Evolutionary conservation across 2,329 filamentous ascomycete species (phyloP).

Genomic region (Cryphonectria nitschkei): DNA sequence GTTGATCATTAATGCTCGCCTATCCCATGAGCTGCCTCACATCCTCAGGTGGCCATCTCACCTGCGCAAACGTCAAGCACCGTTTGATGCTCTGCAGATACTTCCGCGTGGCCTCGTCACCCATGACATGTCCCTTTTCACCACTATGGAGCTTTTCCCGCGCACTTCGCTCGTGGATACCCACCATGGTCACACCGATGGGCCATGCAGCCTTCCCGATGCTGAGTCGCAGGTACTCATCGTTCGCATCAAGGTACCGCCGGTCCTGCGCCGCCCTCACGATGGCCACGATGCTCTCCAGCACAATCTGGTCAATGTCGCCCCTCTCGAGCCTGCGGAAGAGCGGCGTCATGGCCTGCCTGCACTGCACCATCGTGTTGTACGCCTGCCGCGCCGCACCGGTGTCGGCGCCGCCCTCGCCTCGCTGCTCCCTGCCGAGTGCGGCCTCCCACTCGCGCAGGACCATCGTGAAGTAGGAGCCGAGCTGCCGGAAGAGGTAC

Average conservation of each 20-base stretch:
- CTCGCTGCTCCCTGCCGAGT: conserved; percentile 64
- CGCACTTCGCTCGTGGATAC: conserved; percentile 95
- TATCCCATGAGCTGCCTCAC: conserved; percentile 92
- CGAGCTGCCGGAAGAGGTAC: conserved; percentile 84
- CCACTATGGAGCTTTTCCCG: conserved; percentile 92
- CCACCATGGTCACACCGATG: conserved; percentile 99
- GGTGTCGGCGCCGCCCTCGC: conserved; percentile 52
- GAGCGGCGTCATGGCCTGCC: conserved; percentile 84
- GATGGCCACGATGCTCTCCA: conserved; percentile 87
- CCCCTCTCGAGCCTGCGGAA: conserved; percentile 87
- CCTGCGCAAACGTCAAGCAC: conserved; percentile 94
- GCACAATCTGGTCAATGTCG: conserved; percentile 76
- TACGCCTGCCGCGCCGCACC: conserved; percentile 81
- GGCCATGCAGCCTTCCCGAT: conserved; percentile 98
- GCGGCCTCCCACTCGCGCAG: conserved; percentile 83
- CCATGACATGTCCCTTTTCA: conserved; percentile 92
- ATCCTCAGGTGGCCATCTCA: conserved; percentile 93
- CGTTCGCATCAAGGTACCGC: conserved; percentile 93
- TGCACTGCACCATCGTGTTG: conserved; percentile 83
- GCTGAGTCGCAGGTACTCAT: conserved; percentile 88
- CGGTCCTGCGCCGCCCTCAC: conserved; percentile 87
- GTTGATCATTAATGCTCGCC: background rate
- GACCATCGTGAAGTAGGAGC: conserved; percentile 97
- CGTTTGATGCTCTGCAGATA: conserved; percentile 98
- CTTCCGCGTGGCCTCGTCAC: conserved; percentile 93